These are phyloP conservation scores for Phoma herbarum DNA, from an alignment of 2,329 filamentous ascomycete species.

Conservation along the genomic window DNA sequence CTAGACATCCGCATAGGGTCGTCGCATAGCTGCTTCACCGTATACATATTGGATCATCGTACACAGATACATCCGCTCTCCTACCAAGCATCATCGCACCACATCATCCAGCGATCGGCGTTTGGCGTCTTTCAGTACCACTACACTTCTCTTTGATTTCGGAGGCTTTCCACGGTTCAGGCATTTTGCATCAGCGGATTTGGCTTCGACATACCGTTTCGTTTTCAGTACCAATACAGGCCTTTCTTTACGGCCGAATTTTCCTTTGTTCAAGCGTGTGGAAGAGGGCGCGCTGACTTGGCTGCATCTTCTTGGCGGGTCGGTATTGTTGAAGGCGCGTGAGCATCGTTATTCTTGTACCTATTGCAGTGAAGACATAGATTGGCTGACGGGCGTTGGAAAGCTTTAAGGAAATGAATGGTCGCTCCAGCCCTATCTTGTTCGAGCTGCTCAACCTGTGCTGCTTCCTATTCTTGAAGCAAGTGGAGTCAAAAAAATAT, in stretches of 20 bases:
- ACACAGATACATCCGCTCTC: constrained; percentile 13
- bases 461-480: background rate
- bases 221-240: background rate
- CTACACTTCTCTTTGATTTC: constrained; percentile 7
- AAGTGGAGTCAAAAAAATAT: too few relatives aligned
- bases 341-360: constrained; percentile 2
- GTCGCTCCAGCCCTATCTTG: background rate
- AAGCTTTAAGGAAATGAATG: background rate
- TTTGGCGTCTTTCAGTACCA: constrained; percentile 27
- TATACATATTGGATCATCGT: constrained; percentile 21
- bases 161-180: background rate
- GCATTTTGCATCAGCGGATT: constrained; percentile 22
- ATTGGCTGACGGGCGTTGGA: background rate
- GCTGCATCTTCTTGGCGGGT: constrained; percentile 2
- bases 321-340: constrained; percentile 1
- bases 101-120: constrained; percentile 42
- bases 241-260: background rate
- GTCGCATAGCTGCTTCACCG: constrained; percentile 8
- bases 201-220: background rate
- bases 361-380: background rate
- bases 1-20: constrained; percentile 16
- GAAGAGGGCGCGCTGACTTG: constrained; percentile 5
- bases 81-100: constrained; percentile 25
- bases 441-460: background rate
- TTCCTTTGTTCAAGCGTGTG: constrained; percentile 5